phyloP scores from a whole-genome alignment of 2,329 filamentous ascomycete genomes.

The Colletotrichum horii region DNA sequence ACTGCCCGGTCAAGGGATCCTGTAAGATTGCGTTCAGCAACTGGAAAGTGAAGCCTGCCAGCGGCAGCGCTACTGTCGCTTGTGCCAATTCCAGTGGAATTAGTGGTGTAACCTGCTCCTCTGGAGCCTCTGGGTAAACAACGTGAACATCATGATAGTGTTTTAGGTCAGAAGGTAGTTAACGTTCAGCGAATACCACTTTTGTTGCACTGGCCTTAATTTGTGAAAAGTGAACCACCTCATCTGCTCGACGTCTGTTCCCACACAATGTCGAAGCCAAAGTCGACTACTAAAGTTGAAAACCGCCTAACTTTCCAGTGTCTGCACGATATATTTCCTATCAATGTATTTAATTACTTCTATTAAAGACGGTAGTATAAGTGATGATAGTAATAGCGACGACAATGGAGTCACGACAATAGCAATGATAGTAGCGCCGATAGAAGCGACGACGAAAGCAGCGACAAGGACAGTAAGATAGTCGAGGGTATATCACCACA shows the following conservation, averaged over 20 bases:
- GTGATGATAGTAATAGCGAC: too few relatives aligned
- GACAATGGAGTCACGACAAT: too few relatives aligned
- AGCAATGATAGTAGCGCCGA: too few relatives aligned
- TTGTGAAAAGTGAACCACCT: fast-evolving
- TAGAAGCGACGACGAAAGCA: too few relatives aligned
- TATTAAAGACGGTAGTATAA: too few relatives aligned
- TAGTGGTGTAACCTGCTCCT: neutral
- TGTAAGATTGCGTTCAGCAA: constrained; percentile 38
- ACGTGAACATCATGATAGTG: fast-evolving
- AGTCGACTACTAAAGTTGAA: too few relatives aligned
- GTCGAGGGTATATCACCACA: too few relatives aligned
- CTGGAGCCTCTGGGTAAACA: neutral
- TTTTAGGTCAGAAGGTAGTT: fast-evolving
- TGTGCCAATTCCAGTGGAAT: neutral
- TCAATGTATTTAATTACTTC: too few relatives aligned
- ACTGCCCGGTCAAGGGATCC: constrained; percentile 40
- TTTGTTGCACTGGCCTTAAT: neutral
- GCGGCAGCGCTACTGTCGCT: neutral
- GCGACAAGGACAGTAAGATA: too few relatives aligned
- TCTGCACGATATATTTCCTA: too few relatives aligned
- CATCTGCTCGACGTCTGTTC: fast-evolving
- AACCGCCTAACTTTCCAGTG: too few relatives aligned
- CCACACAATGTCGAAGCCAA: neutral
- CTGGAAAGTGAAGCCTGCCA: constrained; percentile 33
- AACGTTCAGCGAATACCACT: fast-evolving